Evolutionary conservation across 202 grass and related monocot species (phyloP).

Genomic region (Cymbopogon flexuosus): DNA sequence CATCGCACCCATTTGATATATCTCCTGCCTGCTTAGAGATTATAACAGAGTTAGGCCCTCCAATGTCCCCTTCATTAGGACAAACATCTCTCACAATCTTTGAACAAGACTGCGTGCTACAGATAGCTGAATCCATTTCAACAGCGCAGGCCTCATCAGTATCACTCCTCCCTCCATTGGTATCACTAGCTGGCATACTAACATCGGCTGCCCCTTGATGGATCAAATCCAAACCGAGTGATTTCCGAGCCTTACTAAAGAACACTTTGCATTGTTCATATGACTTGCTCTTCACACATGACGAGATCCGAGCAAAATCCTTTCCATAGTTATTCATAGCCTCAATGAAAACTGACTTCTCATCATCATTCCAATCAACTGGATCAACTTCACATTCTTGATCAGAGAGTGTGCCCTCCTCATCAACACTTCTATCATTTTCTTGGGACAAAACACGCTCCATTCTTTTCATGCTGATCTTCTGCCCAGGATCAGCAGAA

Average conservation of each 20-base stretch:
- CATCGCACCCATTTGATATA: conserved; percentile 27
- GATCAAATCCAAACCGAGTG: conserved; percentile 75
- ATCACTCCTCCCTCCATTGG: conserved; percentile 55
- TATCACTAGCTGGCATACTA: conserved; percentile 39
- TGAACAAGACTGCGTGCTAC: conserved; percentile 58
- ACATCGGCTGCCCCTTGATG: conserved; percentile 41
- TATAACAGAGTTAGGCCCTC: conserved; percentile 17
- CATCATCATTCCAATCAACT: conserved; percentile 78
- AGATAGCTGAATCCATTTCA: conserved; percentile 66
- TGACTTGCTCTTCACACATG: conserved; percentile 66
- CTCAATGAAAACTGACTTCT: conserved; percentile 70
- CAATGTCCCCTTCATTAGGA: conserved; percentile 24
- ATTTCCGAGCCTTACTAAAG: conserved; percentile 88
- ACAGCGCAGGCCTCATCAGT: conserved; percentile 64
- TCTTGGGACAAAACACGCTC: conserved; percentile 29
- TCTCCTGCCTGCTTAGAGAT: conserved; percentile 3
- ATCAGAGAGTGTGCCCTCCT: conserved; percentile 59
- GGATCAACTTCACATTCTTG: conserved; percentile 66
- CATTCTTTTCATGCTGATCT: conserved; percentile 27
- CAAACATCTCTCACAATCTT: conserved; percentile 55
- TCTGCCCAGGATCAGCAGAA: conserved; percentile 67
- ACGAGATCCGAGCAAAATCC: conserved; percentile 66
- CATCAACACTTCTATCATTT: conserved; percentile 48
- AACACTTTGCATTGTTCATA: conserved; percentile 90
- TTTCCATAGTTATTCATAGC: conserved; percentile 70